Evolutionary conservation across 2,329 filamentous ascomycete species (phyloP).

Genomic region (Diaporthe vaccinii): DNA sequence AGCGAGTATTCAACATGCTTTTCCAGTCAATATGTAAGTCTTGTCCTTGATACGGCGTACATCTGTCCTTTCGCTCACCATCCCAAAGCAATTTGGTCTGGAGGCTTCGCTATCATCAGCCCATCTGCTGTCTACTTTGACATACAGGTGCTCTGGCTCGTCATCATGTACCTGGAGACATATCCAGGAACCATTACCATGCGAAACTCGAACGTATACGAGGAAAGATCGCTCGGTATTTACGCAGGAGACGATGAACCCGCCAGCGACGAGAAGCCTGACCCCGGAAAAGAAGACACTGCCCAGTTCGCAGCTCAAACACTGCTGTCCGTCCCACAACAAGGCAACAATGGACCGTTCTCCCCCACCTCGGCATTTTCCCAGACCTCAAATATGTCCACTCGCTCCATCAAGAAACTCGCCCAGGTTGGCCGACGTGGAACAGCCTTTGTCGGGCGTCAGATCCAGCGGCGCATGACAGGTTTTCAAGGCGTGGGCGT

Average conservation of each 20-base stretch:
- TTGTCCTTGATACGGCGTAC: background rate
- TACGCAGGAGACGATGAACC: slow-evolving; percentile 47
- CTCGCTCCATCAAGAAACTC: slow-evolving; percentile 41
- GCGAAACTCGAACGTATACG: slow-evolving; percentile 70
- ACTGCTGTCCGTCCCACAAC: background rate
- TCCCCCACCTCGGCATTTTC: slow-evolving; percentile 33
- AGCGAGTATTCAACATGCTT: slow-evolving; percentile 64
- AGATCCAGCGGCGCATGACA: slow-evolving; percentile 46
- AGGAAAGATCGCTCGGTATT: slow-evolving; percentile 66
- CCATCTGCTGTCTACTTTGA: slow-evolving; percentile 59
- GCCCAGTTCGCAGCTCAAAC: slow-evolving; percentile 24
- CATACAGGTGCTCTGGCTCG: slow-evolving; percentile 57
- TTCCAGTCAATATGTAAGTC: slow-evolving; percentile 58
- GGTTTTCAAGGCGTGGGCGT: slow-evolving; percentile 45
- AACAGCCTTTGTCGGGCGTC: slow-evolving; percentile 49
- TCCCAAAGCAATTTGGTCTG: slow-evolving; percentile 59
- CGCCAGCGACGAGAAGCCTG: slow-evolving; percentile 9
- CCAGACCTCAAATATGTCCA: slow-evolving; percentile 22
- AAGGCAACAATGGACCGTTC: background rate
- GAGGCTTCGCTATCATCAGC: slow-evolving; percentile 66
- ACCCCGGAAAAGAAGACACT: background rate
- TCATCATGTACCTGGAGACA: slow-evolving; percentile 63
- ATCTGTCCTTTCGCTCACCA: background rate
- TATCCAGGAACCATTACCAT: slow-evolving; percentile 61
- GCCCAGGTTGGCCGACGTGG: slow-evolving; percentile 40